A percentile compares a stretch with the other conserved stretches of the same genome.
phyloP scores from a whole-genome alignment of 768 basidiomycete genomes.

The Mycena crocata region DNA sequence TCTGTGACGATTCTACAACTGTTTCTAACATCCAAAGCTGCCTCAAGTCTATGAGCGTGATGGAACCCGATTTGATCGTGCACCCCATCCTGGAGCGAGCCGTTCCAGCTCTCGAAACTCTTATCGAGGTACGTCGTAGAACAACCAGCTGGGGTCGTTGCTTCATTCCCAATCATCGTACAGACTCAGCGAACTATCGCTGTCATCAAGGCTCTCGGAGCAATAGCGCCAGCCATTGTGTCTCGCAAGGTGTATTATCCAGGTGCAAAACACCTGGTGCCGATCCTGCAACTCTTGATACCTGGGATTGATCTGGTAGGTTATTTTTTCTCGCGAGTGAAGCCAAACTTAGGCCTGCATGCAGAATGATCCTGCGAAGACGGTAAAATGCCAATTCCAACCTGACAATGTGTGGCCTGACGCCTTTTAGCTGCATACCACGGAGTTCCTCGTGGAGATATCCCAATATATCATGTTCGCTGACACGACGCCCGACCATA shows the following conservation, averaged over 20 bases:
- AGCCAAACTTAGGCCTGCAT: conserved; percentile 12
- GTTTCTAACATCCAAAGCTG: conserved; percentile 83
- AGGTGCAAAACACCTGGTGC: conserved; percentile 85
- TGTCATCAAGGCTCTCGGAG: conserved; percentile 86
- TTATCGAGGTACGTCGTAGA: conserved; percentile 73
- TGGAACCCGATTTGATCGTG: conserved; percentile 90
- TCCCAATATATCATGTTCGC: conserved; percentile 81
- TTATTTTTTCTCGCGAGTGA: neutral
- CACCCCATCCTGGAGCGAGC: conserved; percentile 86
- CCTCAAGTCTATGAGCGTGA: conserved; percentile 82
- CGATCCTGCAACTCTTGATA: conserved; percentile 82
- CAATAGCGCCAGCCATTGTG: conserved; percentile 84
- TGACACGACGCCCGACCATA: conserved; percentile 39
- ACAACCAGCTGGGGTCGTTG: neutral
- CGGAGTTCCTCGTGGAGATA: conserved; percentile 79
- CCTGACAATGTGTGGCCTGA: conserved; percentile 22
- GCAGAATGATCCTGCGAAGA: conserved; percentile 85
- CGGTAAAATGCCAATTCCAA: conserved; percentile 54
- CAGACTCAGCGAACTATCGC: conserved; percentile 89
- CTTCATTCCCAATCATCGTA: conserved; percentile 9
- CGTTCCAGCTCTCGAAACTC: conserved; percentile 86
- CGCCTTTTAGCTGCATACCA: conserved; percentile 71
- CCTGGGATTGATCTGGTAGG: conserved; percentile 89
- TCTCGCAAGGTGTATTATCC: conserved; percentile 82
- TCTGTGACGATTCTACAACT: conserved; percentile 83